phyloP scores from a whole-genome alignment of 192 early-diverging fungal species.

The Backusella australiensis region DNA sequence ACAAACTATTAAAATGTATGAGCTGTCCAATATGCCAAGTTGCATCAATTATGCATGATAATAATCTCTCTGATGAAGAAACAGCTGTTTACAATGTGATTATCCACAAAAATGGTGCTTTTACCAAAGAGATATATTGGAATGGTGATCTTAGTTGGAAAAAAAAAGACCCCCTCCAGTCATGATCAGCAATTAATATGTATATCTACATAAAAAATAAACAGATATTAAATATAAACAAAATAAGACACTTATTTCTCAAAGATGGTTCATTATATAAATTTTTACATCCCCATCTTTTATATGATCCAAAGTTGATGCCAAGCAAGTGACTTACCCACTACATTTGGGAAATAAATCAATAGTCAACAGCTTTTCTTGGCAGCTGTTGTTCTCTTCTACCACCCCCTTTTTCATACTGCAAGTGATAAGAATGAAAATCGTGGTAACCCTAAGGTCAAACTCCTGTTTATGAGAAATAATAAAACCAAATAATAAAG shows the following conservation, averaged over 20 bases:
- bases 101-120: too few relatives aligned
- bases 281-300: neutral
- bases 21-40: too few relatives aligned
- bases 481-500: too few relatives aligned
- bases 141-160: too few relatives aligned
- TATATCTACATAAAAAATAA: neutral
- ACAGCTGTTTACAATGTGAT: too few relatives aligned
- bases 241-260: neutral
- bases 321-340: neutral
- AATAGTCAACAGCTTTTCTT: neutral
- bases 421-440: neutral
- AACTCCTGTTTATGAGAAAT: neutral
- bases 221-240: neutral
- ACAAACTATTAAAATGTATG: too few relatives aligned
- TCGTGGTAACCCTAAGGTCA: neutral
- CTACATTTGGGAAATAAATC: neutral
- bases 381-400: neutral
- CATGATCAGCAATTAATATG: too few relatives aligned
- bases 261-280: neutral
- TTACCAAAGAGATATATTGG: too few relatives aligned
- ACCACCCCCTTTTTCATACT: neutral
- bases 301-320: neutral
- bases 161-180: too few relatives aligned
- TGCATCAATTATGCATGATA: too few relatives aligned
- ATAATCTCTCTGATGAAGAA: too few relatives aligned